Base-by-base conservation (phyloP, 2,329 filamentous ascomycete species). In the Pestalotiopsis sp. region DNA sequence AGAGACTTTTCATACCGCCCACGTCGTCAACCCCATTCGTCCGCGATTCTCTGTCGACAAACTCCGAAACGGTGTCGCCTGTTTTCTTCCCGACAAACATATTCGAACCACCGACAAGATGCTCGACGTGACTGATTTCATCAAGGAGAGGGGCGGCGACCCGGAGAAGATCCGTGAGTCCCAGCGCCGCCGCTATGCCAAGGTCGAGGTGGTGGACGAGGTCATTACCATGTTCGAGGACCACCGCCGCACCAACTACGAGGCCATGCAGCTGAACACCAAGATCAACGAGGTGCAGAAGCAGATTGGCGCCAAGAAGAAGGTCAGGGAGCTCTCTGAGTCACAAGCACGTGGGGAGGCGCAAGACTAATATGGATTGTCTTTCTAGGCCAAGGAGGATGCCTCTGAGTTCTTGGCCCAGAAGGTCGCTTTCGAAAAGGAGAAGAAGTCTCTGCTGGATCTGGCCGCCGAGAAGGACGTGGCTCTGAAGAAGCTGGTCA, bases 121-220 rank as follows among this genome's bases (percentile, higher is more conserved):
- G 91, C 85, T 94, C 73, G 92, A 94, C 82, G 85, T 93, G 67
- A 85, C 88, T 73, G 92, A 94, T 78, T 94, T 95, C 78, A 91
- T 95, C 76, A 82, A 88, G 78, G 94, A 98, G 81, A 92, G 94
- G 75, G 96, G 95, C 73, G 96, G 96, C 74, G 89, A 98, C 82
- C 93, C 94, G 17, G 92, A 97, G 78, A 91, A 90, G 83, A 96
- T 99, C 81, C 92, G 92, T 80, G 94, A 98, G 80, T 96, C 92
- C 71, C 96, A 99, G 82, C 89, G 92, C 74, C 90, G 90, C 77
- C 91, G 96, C 74, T 88, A 89, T 83, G 94, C 93, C 62, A 86
- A 90, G 14, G 92, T 94, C 76, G 92, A 94, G 77, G 85, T 91
- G 61, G 95, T 99, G 30, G 95, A 99, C 83, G 92, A 97, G 82